Evolutionary conservation across 1,139 yeast genomes (phyloP).

Genomic region (Protomyces inouyei): DNA sequence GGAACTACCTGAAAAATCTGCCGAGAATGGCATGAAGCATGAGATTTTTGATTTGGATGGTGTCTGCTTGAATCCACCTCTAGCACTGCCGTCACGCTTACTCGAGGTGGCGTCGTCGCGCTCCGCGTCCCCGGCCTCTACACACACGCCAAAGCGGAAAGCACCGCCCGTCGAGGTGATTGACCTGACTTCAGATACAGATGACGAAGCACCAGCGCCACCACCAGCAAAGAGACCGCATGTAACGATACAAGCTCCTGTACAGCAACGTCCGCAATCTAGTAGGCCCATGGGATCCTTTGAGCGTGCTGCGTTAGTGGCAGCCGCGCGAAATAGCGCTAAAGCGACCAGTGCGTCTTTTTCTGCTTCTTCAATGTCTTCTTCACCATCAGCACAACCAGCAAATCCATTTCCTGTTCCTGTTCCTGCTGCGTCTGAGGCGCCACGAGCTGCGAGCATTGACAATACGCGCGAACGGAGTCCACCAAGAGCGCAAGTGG

Average conservation of each 20-base stretch:
- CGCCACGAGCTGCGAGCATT: too few species aligned
- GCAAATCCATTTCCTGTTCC: too few species aligned
- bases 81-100: not conserved
- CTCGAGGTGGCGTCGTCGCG: not conserved
- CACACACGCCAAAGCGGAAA: conserved; percentile 8
- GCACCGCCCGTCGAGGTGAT: conserved; percentile 31
- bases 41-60: conserved; percentile 80
- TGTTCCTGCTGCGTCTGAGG: too few species aligned
- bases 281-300: not conserved
- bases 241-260: too few species aligned
- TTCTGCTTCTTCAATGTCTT: too few species aligned
- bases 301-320: not conserved
- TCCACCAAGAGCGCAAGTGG: too few species aligned
- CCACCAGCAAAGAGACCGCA: conserved; percentile 4
- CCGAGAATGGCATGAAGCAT: conserved; percentile 5
- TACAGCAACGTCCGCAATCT: not conserved
- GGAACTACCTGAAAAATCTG: conserved; percentile 24
- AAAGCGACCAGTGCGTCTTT: too few species aligned
- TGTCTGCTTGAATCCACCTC: not conserved
- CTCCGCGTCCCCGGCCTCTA: conserved; percentile 1
- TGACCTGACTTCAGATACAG: conserved; percentile 35
- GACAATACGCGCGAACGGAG: too few species aligned
- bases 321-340: not conserved
- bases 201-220: conserved; percentile 30
- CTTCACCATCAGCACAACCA: too few species aligned